Percentiles rank a stretch among this genome's conserved stretches.
Conservation (phyloP, 331 rosid genomes). For the Quercus lobata region DNA sequence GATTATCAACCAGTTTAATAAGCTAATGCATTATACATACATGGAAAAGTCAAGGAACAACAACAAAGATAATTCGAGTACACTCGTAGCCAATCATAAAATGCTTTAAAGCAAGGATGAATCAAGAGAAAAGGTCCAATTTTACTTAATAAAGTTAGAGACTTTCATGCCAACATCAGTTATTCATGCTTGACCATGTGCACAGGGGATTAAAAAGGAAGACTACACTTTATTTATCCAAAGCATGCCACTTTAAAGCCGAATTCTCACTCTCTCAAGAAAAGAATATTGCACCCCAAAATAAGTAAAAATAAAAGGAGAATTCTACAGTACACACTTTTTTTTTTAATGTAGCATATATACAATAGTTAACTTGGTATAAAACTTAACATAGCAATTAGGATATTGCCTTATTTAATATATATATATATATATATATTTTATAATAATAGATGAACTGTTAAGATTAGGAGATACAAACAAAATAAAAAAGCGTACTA, state of each 20-base stretch:
- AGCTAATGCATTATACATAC: conserved; percentile 8
- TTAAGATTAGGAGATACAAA: too few relatives aligned
- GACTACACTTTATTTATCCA: conserved; percentile 26
- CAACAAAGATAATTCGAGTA: not conserved
- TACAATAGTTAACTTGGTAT: too few relatives aligned
- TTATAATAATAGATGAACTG: too few relatives aligned
- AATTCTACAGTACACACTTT: not conserved
- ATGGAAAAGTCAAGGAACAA: not conserved
- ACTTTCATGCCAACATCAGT: conserved; percentile 15
- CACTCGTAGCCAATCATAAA: not conserved
- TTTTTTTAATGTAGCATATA: too few relatives aligned
- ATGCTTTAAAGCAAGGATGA: not conserved
- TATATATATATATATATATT: too few relatives aligned
- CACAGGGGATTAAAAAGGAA: conserved; percentile 25
- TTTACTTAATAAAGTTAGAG: not conserved
- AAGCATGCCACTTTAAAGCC: conserved; percentile 34
- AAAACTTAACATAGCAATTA: too few relatives aligned
- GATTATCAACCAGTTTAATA: conserved; percentile 2
- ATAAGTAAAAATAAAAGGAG: not conserved
- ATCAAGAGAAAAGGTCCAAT: not conserved
- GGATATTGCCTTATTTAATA: too few relatives aligned
- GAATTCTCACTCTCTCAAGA: conserved; percentile 29
- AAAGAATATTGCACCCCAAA: conserved; percentile 25
- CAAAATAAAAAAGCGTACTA: too few relatives aligned
- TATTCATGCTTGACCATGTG: conserved; percentile 19